Evolutionary conservation across 106 monocot species (phyloP).

Genomic region (Triglochin maritima): DNA sequence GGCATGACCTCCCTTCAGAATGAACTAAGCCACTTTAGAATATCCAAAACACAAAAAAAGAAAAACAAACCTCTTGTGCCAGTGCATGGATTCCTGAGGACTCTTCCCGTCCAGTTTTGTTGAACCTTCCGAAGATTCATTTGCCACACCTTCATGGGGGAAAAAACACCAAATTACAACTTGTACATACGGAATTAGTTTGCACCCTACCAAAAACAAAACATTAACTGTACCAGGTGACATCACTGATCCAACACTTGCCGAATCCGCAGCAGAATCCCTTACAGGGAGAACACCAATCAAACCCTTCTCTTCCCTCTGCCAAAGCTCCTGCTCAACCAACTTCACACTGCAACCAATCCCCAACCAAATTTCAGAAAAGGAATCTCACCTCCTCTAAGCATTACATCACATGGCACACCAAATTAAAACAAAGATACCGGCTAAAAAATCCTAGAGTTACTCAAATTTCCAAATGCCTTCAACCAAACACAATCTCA

Average conservation of each 20-base stretch:
- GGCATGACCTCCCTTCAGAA: too few relatives aligned
- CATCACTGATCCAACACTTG: constrained; percentile 36
- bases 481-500: too few relatives aligned
- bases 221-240: constrained; percentile 41
- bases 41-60: too few relatives aligned
- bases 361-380: not conserved
- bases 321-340: constrained; percentile 98
- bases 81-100: constrained; percentile 70
- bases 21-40: too few relatives aligned
- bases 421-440: too few relatives aligned
- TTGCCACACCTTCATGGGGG: constrained; percentile 31
- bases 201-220: not conserved
- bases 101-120: constrained; percentile 70
- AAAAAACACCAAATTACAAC: not conserved
- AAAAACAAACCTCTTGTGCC: constrained; percentile 67
- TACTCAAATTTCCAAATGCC: too few relatives aligned
- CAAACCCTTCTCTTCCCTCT: constrained; percentile 93
- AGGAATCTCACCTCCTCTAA: not conserved
- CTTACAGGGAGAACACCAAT: constrained; percentile 93
- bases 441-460: too few relatives aligned
- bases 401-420: too few relatives aligned
- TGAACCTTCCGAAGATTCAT: constrained; percentile 43
- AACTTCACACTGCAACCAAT: constrained; percentile 69
- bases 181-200: not conserved
- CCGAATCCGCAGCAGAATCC: constrained; percentile 41